Evolutionary conservation across 176 grass and related monocot species (phyloP).

Genomic region (Canna indica): DNA sequence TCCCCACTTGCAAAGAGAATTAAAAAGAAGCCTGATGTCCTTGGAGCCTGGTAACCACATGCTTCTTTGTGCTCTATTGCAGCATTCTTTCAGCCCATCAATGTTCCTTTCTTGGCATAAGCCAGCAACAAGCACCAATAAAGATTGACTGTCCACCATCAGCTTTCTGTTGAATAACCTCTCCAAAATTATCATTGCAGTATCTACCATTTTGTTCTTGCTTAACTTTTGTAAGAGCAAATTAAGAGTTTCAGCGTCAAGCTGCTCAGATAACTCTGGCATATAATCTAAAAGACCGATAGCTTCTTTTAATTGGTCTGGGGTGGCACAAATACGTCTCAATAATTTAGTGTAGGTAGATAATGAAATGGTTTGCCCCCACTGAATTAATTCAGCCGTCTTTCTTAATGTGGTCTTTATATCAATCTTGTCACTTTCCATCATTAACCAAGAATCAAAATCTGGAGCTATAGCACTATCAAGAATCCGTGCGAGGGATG

Average conservation of each 20-base stretch:
- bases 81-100: constrained; percentile 57
- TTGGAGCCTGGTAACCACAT: constrained; percentile 51
- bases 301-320: constrained; percentile 32
- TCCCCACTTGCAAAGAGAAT: constrained; percentile 60
- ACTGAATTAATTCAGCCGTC: constrained; percentile 60
- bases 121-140: constrained; percentile 42
- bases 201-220: constrained; percentile 34
- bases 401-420: constrained; percentile 37
- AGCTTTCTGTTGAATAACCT: constrained; percentile 43
- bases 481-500: constrained; percentile 47
- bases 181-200: constrained; percentile 45
- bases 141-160: constrained; percentile 43
- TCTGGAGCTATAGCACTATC: constrained; percentile 41
- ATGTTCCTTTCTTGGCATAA: constrained; percentile 61
- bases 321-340: constrained; percentile 31
- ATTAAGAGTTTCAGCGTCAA: constrained; percentile 63
- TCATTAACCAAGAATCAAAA: constrained; percentile 37
- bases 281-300: constrained; percentile 44
- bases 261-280: constrained; percentile 31
- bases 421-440: constrained; percentile 48
- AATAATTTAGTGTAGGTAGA: constrained; percentile 39
- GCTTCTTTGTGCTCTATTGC: constrained; percentile 39
- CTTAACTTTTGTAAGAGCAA: constrained; percentile 34
- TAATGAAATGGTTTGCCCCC: constrained; percentile 45
- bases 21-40: constrained; percentile 30